phyloP scores from a whole-genome alignment of 768 basidiomycete species.

The Tulasnella sp. region DNA sequence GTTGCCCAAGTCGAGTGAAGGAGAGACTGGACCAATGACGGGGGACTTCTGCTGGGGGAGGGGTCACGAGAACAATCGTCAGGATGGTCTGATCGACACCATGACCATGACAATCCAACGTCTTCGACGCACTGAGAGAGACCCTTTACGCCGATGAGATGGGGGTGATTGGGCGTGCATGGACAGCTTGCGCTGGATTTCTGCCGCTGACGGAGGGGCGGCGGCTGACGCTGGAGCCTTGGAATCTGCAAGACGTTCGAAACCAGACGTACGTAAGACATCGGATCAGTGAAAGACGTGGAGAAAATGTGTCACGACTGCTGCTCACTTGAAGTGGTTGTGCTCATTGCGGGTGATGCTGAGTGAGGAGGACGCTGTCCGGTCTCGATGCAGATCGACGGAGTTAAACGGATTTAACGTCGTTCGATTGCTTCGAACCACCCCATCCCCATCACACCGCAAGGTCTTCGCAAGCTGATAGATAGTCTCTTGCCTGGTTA shows the following conservation, averaged over 20 bases:
- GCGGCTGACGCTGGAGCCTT: slow-evolving; percentile 18
- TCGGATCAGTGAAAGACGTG: background rate
- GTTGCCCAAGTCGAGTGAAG: slow-evolving; percentile 79
- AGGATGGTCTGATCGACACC: slow-evolving; percentile 16
- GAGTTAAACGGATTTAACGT: background rate
- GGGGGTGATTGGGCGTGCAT: slow-evolving; percentile 7
- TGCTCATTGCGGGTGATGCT: background rate
- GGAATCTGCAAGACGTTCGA: background rate
- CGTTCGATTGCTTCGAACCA: background rate
- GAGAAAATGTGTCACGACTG: background rate
- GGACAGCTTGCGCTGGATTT: slow-evolving; percentile 75
- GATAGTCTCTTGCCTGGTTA: too few species aligned
- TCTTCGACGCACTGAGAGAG: slow-evolving; percentile 5
- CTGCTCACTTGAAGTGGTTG: background rate
- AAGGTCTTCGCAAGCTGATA: too few species aligned
- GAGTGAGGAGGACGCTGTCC: background rate
- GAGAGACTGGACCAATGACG: slow-evolving; percentile 30
- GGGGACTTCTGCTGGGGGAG: slow-evolving; percentile 9
- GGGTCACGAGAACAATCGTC: background rate
- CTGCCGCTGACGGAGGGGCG: slow-evolving; percentile 71
- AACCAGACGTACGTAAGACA: background rate
- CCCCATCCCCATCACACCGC: background rate
- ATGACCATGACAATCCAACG: slow-evolving; percentile 10
- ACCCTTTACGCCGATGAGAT: background rate
- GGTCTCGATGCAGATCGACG: background rate